Percentiles rank a stretch among this genome's conserved stretches.
These are phyloP conservation scores for Calvatia gigantea DNA, from an alignment of 768 basidiomycete species.

Conservation along the genomic window DNA sequence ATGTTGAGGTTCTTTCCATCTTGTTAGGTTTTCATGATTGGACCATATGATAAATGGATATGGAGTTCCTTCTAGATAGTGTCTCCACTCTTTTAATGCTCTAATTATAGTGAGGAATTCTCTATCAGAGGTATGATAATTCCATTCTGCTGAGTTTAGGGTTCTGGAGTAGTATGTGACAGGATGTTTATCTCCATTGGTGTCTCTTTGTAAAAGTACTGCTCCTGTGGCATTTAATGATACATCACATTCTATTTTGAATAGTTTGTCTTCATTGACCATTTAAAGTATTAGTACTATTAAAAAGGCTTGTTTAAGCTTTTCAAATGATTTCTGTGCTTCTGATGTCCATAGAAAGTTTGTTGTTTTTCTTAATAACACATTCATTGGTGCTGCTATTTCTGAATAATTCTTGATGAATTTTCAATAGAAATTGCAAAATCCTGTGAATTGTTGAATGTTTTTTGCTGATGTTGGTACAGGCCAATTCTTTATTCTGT, in stretches of 20 bases:
- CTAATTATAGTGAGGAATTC: neutral
- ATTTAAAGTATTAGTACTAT: neutral
- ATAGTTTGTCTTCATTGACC: neutral
- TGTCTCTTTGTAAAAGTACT: neutral
- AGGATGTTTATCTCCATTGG: neutral
- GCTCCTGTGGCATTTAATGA: neutral
- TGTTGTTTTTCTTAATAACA: constrained; percentile 12
- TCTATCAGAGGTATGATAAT: neutral
- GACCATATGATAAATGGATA: neutral
- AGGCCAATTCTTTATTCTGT: constrained; percentile 31
- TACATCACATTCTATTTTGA: neutral
- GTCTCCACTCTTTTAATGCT: neutral
- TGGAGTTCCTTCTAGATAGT: neutral
- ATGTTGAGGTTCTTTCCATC: neutral
- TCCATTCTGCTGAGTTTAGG: neutral
- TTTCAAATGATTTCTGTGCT: constrained; percentile 22
- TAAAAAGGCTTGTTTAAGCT: constrained; percentile 24
- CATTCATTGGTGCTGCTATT: neutral
- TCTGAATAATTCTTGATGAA: neutral
- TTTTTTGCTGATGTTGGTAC: constrained; percentile 21
- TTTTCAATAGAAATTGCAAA: constrained; percentile 31
- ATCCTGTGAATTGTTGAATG: constrained; percentile 38
- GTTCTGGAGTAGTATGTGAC: neutral
- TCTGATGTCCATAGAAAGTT: constrained; percentile 23
- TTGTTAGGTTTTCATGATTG: neutral